Evolutionary conservation across 1,139 yeast species (phyloP), one percentile per base, ranked within the genome.

Genomic region (Sugiyamaella neomexicana): DNA sequence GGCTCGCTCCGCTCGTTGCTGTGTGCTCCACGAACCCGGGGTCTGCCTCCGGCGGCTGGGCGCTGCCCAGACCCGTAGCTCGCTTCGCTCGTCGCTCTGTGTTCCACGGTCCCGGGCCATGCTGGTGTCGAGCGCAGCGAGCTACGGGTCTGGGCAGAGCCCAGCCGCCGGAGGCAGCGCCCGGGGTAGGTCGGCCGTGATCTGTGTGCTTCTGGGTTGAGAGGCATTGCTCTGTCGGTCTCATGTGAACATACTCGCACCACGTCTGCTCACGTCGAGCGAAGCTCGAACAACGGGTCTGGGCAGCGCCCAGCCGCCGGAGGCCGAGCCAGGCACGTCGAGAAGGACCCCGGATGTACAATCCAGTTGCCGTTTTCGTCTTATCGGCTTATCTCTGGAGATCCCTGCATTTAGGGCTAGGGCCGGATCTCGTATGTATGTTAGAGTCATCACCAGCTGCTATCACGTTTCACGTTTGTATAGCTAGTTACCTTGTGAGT

Each of bases 1-100:
- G n/a, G n/a, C n/a, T n/a, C n/a, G n/a, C 39, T 13, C 9, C 17
- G 4, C 36, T 4, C 38, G 5, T n/a, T 34, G 3, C 16, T 20
- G 25, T 20, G n/a, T n/a, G n/a, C n/a, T n/a, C n/a, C n/a, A n/a
- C n/a, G n/a, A n/a, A 3, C 25, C 25, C 5, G 25, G 25, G 25
- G 5, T 10, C 38, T 34, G 38, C 27, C 41, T 38, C 41, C 25
- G 41, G 41, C n/a, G 17, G 25, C 41, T 38, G 41, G 41, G 41
- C 41, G 15, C 41, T 16, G 25, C 27, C 41, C 41, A 38, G 41
- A 17, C 25, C 41, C 23, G 23, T 38, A 2, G 25, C 23, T 38
- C 10, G 15, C 8, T 23, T 3, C 39, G 39, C 39, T 36, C 15
- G 16, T 2, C 27, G 49, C 34, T 27, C 2, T 15, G n/a, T 10